phyloP scores from a whole-genome alignment of 2,329 filamentous ascomycete genomes.

The Fusarium keratoplasticum region DNA sequence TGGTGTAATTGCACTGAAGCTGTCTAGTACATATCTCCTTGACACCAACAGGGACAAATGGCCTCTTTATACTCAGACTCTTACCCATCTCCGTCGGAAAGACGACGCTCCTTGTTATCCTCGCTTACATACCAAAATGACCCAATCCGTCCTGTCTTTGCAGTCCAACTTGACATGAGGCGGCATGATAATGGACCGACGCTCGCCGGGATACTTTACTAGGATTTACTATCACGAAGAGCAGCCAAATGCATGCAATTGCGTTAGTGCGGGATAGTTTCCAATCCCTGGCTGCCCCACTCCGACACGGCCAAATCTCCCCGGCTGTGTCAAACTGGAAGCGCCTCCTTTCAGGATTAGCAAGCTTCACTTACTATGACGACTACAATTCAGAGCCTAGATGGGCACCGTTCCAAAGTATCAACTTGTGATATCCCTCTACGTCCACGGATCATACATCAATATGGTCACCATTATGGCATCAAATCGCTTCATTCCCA shows the following conservation, averaged over 20 bases:
- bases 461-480: neutral
- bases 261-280: slow-evolving; percentile 24
- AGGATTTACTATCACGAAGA: slow-evolving; percentile 11
- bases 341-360: neutral
- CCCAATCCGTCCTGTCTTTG: neutral
- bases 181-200: slow-evolving; percentile 30
- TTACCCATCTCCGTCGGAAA: neutral
- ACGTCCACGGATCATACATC: neutral
- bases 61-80: neutral
- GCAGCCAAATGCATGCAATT: rapidly evolving
- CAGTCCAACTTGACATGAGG: neutral
- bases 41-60: neutral
- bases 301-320: slow-evolving; percentile 3
- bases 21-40: neutral
- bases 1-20: neutral
- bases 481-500: slow-evolving; percentile 18
- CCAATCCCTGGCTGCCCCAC: neutral
- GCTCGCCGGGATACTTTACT: neutral
- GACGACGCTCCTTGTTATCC: neutral
- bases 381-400: neutral
- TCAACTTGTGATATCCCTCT: neutral
- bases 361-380: neutral
- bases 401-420: neutral
- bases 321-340: neutral
- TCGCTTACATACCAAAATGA: neutral